Percentiles rank a stretch among this genome's conserved stretches.
Conservation (phyloP, 345 rosid genomes). For the Euphorbia lathyris region DNA sequence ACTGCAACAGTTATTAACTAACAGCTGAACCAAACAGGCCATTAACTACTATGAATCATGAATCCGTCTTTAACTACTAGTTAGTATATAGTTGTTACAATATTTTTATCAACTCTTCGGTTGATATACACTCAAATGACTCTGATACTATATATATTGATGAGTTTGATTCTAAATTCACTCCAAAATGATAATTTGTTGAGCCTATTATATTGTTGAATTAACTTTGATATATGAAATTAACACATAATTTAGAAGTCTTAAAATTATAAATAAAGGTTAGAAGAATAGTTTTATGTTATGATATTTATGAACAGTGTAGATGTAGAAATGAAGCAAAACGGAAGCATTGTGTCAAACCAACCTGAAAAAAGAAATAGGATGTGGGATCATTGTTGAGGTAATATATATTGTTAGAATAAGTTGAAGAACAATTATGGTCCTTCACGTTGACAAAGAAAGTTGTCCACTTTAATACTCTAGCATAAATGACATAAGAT, state of each 20-base stretch:
- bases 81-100: background rate
- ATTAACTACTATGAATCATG: too few relatives aligned
- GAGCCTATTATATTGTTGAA: background rate
- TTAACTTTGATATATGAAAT: too few relatives aligned
- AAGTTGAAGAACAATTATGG: background rate
- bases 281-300: background rate
- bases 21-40: too few relatives aligned
- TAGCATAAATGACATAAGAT: too few relatives aligned
- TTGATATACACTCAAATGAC: background rate
- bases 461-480: background rate
- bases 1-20: too few relatives aligned
- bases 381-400: slow-evolving; percentile 4
- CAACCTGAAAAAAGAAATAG: background rate
- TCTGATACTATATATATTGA: too few relatives aligned
- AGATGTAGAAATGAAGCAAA: background rate
- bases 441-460: background rate
- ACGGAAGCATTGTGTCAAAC: background rate
- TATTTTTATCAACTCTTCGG: slow-evolving; percentile 2
- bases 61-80: too few relatives aligned
- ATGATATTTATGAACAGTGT: too few relatives aligned
- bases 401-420: too few relatives aligned
- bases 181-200: background rate
- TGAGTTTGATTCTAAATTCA: background rate
- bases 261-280: background rate
- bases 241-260: too few relatives aligned